phyloP scores from a whole-genome alignment of 1,284 basidiomycete genomes.

The Apiotrichum gracile region DNA sequence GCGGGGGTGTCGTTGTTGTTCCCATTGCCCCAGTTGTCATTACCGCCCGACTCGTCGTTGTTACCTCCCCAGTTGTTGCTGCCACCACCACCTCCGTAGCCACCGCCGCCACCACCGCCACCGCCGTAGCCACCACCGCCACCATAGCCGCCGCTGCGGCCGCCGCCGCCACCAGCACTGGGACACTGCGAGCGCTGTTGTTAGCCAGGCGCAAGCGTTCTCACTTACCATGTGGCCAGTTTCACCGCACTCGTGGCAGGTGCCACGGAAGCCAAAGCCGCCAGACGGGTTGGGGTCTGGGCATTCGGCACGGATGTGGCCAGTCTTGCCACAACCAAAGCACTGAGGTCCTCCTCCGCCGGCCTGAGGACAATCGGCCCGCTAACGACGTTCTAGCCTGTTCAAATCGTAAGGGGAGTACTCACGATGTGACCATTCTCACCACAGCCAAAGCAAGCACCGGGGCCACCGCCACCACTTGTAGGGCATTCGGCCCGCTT shows the following conservation, averaged over 20 bases:
- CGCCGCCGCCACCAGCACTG: not conserved
- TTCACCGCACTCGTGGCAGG: constrained; percentile 10
- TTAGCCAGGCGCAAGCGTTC: not conserved
- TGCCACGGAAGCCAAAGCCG: constrained; percentile 2
- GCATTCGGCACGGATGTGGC: constrained; percentile 19
- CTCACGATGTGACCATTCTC: constrained; percentile 17
- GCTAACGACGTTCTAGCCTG: not conserved
- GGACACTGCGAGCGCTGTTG: not conserved
- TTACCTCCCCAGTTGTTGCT: not conserved
- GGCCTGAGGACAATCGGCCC: constrained; percentile 9
- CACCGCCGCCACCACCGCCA: not conserved
- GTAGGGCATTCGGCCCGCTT: too few relatives aligned
- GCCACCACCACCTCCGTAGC: not conserved
- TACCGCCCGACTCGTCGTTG: not conserved
- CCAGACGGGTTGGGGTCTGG: constrained; percentile 1
- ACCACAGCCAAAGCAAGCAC: constrained; percentile 12
- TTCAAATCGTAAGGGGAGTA: not conserved
- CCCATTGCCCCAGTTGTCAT: not conserved
- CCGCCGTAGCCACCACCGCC: not conserved
- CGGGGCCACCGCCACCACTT: not conserved
- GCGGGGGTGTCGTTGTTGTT: not conserved
- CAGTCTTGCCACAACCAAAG: constrained; percentile 19
- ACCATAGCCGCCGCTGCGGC: not conserved
- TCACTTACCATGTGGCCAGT: constrained; percentile 5
- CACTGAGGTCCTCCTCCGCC: constrained; percentile 9